Conservation (phyloP, 192 early-diverging fungal genomes). For the Backusella psychrophila region DNA sequence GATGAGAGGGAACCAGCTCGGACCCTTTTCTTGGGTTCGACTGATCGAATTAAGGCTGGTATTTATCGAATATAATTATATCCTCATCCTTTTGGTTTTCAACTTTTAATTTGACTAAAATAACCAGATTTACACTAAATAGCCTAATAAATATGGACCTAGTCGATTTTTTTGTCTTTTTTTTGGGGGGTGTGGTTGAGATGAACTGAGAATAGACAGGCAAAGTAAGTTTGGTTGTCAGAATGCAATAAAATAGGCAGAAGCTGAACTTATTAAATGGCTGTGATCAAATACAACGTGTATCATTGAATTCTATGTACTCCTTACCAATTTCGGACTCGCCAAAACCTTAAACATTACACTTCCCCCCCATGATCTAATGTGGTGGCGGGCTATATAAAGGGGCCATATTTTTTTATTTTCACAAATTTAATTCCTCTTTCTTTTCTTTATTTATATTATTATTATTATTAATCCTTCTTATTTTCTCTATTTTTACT, state of each 20-base stretch:
- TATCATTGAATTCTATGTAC: neutral
- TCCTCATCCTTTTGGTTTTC: neutral
- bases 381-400: neutral
- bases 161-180: neutral
- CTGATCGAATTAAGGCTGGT: neutral
- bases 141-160: neutral
- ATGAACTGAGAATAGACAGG: neutral
- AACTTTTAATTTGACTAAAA: conserved; percentile 6
- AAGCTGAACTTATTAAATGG: neutral
- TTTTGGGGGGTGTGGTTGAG: neutral
- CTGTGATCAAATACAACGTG: conserved; percentile 2
- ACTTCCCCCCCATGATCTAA: neutral
- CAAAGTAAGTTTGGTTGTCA: neutral
- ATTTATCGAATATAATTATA: neutral
- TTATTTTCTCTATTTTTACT: neutral
- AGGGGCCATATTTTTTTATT: neutral
- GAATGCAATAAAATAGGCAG: neutral
- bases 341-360: neutral
- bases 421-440: conserved; percentile 1
- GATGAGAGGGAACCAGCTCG: conserved; percentile 2
- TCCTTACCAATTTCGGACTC: neutral
- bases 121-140: neutral
- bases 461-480: neutral
- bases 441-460: conserved; percentile 2
- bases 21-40: neutral